A percentile compares a stretch with the other conserved stretches of the same genome.
phyloP scores from a whole-genome alignment of 768 basidiomycete species.

The Panaeolus papilionaceus region DNA sequence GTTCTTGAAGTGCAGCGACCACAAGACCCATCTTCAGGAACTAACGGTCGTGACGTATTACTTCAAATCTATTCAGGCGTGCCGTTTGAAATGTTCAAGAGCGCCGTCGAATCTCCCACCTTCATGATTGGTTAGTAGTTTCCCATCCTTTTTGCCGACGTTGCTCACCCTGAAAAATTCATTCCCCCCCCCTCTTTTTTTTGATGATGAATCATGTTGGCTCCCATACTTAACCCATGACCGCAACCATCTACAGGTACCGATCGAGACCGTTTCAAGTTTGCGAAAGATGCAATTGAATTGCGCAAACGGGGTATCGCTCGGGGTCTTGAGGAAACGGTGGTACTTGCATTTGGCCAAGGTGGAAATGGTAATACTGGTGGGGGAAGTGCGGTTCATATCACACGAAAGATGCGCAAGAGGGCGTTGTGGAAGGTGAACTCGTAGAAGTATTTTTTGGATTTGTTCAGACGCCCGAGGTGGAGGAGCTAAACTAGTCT shows the following conservation, averaged over 20 bases:
- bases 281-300: constrained; percentile 90
- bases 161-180: constrained; percentile 13
- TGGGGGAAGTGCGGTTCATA: constrained; percentile 70
- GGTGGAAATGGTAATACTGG: constrained; percentile 57
- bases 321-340: constrained; percentile 83
- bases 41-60: constrained; percentile 70
- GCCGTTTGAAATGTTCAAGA: constrained; percentile 89
- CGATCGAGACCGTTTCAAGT: constrained; percentile 89
- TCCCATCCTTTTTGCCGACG: constrained; percentile 12
- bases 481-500: constrained; percentile 16
- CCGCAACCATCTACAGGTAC: constrained; percentile 54
- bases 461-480: constrained; percentile 22
- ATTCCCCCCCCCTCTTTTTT: neutral
- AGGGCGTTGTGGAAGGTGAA: constrained; percentile 85
- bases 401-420: constrained; percentile 87
- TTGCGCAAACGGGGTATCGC: constrained; percentile 80
- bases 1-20: constrained; percentile 57
- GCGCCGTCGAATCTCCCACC: constrained; percentile 76
- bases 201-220: neutral
- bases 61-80: constrained; percentile 79
- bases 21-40: constrained; percentile 45
- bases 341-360: constrained; percentile 88
- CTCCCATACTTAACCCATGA: neutral
- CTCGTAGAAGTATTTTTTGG: constrained; percentile 52
- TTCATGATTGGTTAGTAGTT: constrained; percentile 74